A percentile compares a stretch with the other conserved stretches of the same genome.
phyloP scores from a whole-genome alignment of 331 rosid genomes.

The Erythrophleum ivorense region DNA sequence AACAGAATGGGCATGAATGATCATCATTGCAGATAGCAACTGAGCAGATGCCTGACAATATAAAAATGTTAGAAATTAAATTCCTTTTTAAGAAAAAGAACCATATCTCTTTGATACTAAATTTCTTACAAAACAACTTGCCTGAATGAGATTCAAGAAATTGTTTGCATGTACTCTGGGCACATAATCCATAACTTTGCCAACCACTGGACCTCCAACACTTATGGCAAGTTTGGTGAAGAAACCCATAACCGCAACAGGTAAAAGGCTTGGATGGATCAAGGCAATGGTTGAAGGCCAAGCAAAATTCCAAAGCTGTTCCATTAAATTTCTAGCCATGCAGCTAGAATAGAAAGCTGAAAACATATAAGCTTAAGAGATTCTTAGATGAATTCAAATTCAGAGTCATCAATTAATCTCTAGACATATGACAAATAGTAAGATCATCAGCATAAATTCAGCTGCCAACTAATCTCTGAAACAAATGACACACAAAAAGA shows the following conservation, averaged over 20 bases:
- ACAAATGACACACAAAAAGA: slow-evolving; percentile 30
- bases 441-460: background rate
- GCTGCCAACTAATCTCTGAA: slow-evolving; percentile 9
- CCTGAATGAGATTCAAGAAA: slow-evolving; percentile 80
- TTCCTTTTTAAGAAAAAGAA: slow-evolving; percentile 11
- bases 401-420: slow-evolving; percentile 2
- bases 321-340: slow-evolving; percentile 83
- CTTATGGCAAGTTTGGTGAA: slow-evolving; percentile 79
- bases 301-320: slow-evolving; percentile 96
- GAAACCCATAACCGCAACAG: slow-evolving; percentile 89
- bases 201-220: slow-evolving; percentile 87
- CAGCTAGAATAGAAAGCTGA: slow-evolving; percentile 92
- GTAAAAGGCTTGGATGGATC: slow-evolving; percentile 92
- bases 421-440: background rate
- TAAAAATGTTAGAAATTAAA: slow-evolving; percentile 26
- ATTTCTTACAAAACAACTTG: slow-evolving; percentile 43
- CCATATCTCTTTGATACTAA: background rate
- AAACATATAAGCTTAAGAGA: slow-evolving; percentile 40
- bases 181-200: slow-evolving; percentile 81
- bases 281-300: slow-evolving; percentile 97
- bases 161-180: slow-evolving; percentile 79
- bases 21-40: slow-evolving; percentile 79
- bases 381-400: slow-evolving; percentile 30
- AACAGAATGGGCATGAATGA: slow-evolving; percentile 72
- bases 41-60: slow-evolving; percentile 84